A percentile compares a stretch with the other conserved stretches of the same genome.
phyloP scores from a whole-genome alignment of 768 basidiomycete genomes.

The Podaxis sp. region DNA sequence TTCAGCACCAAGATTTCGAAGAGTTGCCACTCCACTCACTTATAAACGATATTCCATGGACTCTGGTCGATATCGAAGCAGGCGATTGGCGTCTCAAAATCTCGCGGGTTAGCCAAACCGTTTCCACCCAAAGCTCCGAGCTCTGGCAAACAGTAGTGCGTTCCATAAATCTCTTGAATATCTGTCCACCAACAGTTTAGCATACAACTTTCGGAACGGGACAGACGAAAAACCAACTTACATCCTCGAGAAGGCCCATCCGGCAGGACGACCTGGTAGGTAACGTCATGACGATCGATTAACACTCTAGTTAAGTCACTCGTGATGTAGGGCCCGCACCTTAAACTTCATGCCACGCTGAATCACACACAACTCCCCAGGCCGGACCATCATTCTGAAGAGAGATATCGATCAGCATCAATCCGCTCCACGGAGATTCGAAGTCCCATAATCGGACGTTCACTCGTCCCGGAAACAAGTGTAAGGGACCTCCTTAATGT shows the following conservation, averaged over 20 bases:
- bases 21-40: slow-evolving; percentile 27
- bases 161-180: slow-evolving; percentile 62
- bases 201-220: neutral
- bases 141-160: slow-evolving; percentile 62
- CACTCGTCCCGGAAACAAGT: neutral
- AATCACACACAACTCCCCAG: slow-evolving; percentile 64
- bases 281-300: neutral
- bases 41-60: slow-evolving; percentile 55
- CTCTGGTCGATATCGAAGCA: slow-evolving; percentile 64
- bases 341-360: slow-evolving; percentile 69
- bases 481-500: neutral
- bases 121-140: slow-evolving; percentile 65
- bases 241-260: slow-evolving; percentile 64
- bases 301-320: neutral
- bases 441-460: neutral
- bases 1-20: neutral
- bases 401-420: slow-evolving; percentile 6
- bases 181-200: slow-evolving; percentile 30
- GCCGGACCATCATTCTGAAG: slow-evolving; percentile 54
- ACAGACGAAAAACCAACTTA: slow-evolving; percentile 25
- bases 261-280: slow-evolving; percentile 42
- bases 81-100: slow-evolving; percentile 65
- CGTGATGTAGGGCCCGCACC: slow-evolving; percentile 28
- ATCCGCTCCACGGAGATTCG: neutral
- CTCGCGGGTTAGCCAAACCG: slow-evolving; percentile 63